Conservation (phyloP, 2,329 filamentous ascomycete genomes). For the Metarhizium rileyi region DNA sequence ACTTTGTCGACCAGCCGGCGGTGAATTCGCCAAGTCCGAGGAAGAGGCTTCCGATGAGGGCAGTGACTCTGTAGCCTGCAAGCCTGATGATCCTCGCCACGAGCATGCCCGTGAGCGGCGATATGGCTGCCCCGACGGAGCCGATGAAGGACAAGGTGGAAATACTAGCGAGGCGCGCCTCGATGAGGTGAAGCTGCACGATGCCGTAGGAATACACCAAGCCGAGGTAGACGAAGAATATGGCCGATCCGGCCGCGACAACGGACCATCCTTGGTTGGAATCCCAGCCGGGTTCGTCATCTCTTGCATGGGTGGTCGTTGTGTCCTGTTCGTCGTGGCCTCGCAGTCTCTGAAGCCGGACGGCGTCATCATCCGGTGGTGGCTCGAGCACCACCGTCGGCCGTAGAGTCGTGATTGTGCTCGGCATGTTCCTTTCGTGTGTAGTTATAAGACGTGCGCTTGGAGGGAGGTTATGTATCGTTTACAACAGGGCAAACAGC, state of each 20-base stretch:
- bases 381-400: neutral
- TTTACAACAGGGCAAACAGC: too few species aligned
- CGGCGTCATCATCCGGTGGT: neutral
- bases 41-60: slow-evolving; percentile 14
- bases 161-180: slow-evolving; percentile 13
- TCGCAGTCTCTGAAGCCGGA: neutral
- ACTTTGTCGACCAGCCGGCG: slow-evolving; percentile 16
- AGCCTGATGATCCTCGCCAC: slow-evolving; percentile 15
- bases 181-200: slow-evolving; percentile 18
- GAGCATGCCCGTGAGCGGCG: slow-evolving; percentile 13
- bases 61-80: slow-evolving; percentile 15
- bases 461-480: too few species aligned
- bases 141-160: slow-evolving; percentile 21
- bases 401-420: neutral
- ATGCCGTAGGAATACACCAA: slow-evolving; percentile 23
- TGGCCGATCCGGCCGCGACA: neutral
- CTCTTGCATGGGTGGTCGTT: neutral
- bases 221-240: slow-evolving; percentile 19
- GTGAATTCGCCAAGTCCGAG: slow-evolving; percentile 21
- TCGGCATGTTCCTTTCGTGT: neutral
- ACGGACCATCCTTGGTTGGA: neutral
- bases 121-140: slow-evolving; percentile 9
- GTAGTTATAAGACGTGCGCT: neutral
- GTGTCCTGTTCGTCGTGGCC: neutral
- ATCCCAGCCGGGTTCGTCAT: neutral